Percentiles rank a stretch among this genome's conserved stretches.
Conservation (phyloP, 2,329 filamentous ascomycete genomes). For the Fusarium nurragi region DNA sequence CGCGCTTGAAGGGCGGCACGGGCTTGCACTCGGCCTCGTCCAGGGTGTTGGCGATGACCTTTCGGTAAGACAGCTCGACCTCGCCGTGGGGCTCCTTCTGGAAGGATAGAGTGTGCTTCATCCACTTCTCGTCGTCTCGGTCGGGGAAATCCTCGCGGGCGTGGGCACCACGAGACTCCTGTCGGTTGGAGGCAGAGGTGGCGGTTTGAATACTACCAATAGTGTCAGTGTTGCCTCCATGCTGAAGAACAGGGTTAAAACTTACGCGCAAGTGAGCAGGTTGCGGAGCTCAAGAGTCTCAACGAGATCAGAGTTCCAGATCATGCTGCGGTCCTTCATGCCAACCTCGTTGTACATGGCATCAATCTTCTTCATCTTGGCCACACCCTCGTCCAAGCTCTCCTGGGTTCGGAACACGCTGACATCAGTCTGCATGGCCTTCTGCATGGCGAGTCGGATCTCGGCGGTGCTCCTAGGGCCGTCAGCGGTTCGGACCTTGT, state of each 20-base stretch:
- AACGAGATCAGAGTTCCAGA: constrained; percentile 98
- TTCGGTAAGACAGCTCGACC: constrained; percentile 86
- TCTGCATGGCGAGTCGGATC: constrained; percentile 92
- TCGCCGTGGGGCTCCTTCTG: constrained; percentile 92
- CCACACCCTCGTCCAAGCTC: constrained; percentile 91
- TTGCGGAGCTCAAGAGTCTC: constrained; percentile 97
- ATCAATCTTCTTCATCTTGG: constrained; percentile 87
- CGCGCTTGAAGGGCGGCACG: constrained; percentile 95
- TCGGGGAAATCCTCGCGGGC: constrained; percentile 97
- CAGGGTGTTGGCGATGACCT: constrained; percentile 82
- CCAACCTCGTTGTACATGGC: constrained; percentile 81
- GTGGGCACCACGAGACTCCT: constrained; percentile 97
- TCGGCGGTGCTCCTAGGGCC: constrained; percentile 90
- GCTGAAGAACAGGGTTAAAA: constrained; percentile 42
- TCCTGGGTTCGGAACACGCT: constrained; percentile 96
- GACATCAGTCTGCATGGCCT: constrained; percentile 97
- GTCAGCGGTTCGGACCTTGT: constrained; percentile 83
- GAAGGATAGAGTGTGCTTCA: constrained; percentile 98
- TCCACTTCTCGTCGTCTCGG: constrained; percentile 95
- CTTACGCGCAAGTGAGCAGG: constrained; percentile 93
- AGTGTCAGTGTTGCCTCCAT: constrained; percentile 19
- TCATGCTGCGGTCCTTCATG: constrained; percentile 99
- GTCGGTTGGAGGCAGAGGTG: constrained; percentile 87
- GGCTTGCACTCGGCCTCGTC: constrained; percentile 97
- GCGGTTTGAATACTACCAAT: constrained; percentile 82